A percentile compares a stretch with the other conserved stretches of the same genome.
Evolutionary conservation across 2,329 filamentous ascomycete genomes (phyloP).

Genomic region (Pseudocercospora vitis): DNA sequence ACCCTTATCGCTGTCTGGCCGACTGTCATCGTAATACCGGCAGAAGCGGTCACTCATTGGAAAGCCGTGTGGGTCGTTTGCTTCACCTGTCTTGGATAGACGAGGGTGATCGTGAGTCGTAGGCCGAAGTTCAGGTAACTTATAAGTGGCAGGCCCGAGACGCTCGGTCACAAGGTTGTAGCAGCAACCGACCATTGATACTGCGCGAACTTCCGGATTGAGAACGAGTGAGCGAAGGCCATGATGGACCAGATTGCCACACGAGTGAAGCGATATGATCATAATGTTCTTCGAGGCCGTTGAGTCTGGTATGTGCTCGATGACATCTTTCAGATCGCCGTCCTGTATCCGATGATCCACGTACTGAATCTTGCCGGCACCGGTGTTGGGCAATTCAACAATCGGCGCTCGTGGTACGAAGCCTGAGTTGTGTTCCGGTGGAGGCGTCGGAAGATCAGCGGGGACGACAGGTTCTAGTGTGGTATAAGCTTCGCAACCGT

Average conservation of each 20-base stretch:
- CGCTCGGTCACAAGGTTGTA: slow-evolving; percentile 95
- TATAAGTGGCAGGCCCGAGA: slow-evolving; percentile 82
- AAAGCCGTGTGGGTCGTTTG: slow-evolving; percentile 87
- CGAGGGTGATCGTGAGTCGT: slow-evolving; percentile 56
- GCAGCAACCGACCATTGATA: slow-evolving; percentile 96
- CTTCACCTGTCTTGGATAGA: slow-evolving; percentile 65
- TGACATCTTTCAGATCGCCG: slow-evolving; percentile 68
- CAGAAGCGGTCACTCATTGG: slow-evolving; percentile 77
- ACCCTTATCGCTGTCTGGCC: slow-evolving; percentile 49
- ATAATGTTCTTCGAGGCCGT: slow-evolving; percentile 56
- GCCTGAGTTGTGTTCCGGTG: slow-evolving; percentile 18
- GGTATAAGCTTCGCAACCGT: slow-evolving; percentile 36
- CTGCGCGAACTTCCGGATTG: slow-evolving; percentile 81
- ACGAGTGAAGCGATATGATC: slow-evolving; percentile 94
- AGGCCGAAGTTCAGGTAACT: slow-evolving; percentile 74
- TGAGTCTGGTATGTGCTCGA: slow-evolving; percentile 49
- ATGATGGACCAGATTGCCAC: slow-evolving; percentile 94
- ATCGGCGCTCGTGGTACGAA: slow-evolving; percentile 15
- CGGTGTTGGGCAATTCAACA: slow-evolving; percentile 41
- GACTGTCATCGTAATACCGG: slow-evolving; percentile 43
- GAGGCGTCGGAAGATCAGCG: slow-evolving; percentile 27
- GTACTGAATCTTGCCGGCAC: slow-evolving; percentile 69
- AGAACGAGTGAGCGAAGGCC: slow-evolving; percentile 81
- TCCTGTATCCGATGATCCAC: slow-evolving; percentile 72
- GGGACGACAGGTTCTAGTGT: slow-evolving; percentile 19